Base-by-base conservation (phyloP, 2,329 filamentous ascomycete species). In the Alternaria postmessia region DNA sequence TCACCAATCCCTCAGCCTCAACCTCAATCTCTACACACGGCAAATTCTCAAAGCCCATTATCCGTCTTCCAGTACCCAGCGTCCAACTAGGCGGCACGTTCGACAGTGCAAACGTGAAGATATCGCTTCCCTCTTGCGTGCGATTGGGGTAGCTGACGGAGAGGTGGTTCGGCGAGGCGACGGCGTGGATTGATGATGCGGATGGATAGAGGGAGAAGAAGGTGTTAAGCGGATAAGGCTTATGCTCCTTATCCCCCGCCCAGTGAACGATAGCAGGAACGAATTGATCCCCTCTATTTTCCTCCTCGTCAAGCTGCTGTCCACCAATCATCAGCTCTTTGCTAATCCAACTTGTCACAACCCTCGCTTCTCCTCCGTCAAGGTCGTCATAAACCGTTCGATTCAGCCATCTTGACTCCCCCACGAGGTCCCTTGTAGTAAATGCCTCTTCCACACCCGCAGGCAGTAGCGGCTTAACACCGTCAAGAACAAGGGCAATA, bases 211-310 rank as follows among this genome's bases (percentile, higher is more conserved):
- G 51, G 22, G 63, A 62, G 44, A 67, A 65, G 43, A 63, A 67
- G 8, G 57, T 61, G 5, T 49, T 63, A 14, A 62, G 59, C 1
- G 65, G 65, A 34, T 60, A 65, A 12, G 63, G 65, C 26, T 66
- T 77, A 48, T 81, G 80, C 0, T 53, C 48, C 12, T 76, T 72
- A 51, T 83, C 81, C 1, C 76, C 72, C 9, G 80, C 80, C 81
- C 81, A 83, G 63, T 83, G 81, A 1, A 81, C 80, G 34, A 82
- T 81, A 4, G 81, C 80, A 3, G 81, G 82, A 0, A 82, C 80
- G 57, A 70, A 71, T 38, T 71, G 69, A 43, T 71, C 64, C 4
- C 69, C 69, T 14, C 69, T 51, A 2, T 73, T 69, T 28, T 52
- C 53, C 3, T 48, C 44, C 18, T 65, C 62, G 7, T 54, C 49